Conservation (phyloP, 441 rosid genomes). For the Populus hybrid region DNA sequence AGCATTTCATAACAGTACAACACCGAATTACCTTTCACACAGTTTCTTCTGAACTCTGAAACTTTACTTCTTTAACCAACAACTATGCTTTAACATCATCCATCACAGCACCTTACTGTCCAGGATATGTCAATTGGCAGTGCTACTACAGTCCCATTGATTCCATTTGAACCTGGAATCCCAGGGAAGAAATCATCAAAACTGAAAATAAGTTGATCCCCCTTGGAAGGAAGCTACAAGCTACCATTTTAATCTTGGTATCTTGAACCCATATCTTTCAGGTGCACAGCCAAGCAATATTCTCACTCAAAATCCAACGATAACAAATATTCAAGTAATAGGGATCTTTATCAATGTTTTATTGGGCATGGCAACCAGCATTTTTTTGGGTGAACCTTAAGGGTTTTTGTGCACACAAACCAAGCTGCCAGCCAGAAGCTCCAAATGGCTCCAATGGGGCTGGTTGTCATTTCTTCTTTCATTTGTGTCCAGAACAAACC, state of each 20-base stretch:
- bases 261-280: neutral
- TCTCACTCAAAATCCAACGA: neutral
- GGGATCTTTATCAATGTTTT: neutral
- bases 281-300: neutral
- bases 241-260: neutral
- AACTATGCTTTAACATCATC: neutral
- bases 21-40: neutral
- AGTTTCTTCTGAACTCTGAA: neutral
- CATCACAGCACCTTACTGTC: neutral
- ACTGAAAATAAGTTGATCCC: neutral
- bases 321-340: neutral
- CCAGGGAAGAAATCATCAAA: slow-evolving; percentile 8
- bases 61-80: neutral
- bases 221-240: neutral
- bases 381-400: neutral
- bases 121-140: neutral
- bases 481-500: neutral
- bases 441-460: neutral
- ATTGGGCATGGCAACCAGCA: neutral
- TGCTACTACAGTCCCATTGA: neutral
- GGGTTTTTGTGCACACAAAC: neutral
- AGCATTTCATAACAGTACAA: neutral
- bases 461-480: neutral
- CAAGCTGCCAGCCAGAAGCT: neutral
- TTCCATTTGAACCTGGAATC: neutral